Percentiles rank a stretch among this genome's conserved stretches.
Conservation (phyloP, 2,329 filamentous ascomycete species). For the Cladophialophora chaetospira region DNA sequence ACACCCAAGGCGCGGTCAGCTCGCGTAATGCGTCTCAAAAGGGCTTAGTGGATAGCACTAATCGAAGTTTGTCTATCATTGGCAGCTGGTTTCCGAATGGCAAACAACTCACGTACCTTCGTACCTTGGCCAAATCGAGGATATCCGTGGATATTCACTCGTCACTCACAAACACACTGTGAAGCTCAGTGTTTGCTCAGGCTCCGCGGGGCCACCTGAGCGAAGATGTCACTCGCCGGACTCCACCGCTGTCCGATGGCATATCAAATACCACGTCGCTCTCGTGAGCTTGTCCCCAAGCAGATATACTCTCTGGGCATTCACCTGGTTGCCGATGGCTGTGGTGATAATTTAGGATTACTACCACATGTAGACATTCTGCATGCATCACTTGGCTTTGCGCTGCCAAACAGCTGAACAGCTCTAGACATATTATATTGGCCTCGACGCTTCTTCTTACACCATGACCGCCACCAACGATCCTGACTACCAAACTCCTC, state of each 20-base stretch:
- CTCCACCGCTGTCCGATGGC: neutral
- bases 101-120: neutral
- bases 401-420: neutral
- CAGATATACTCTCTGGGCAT: no score
- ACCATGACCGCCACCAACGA: neutral
- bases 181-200: neutral
- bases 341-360: conserved; percentile 6
- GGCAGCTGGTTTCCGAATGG: neutral
- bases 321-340: neutral
- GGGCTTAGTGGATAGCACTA: conserved; percentile 1
- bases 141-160: no score
- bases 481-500: neutral
- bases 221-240: neutral
- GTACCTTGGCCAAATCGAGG: no score
- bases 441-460: neutral
- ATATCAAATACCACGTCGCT: neutral
- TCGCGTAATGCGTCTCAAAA: conserved; percentile 23
- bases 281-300: no score
- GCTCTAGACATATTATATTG: conserved; percentile 2
- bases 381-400: neutral
- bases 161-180: no score
- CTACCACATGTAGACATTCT: neutral
- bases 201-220: neutral
- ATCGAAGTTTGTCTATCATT: neutral
- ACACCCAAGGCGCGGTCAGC: conserved; percentile 3